Conservation (phyloP, 805 yeast species). For the Yarrowia keelungensis region DNA sequence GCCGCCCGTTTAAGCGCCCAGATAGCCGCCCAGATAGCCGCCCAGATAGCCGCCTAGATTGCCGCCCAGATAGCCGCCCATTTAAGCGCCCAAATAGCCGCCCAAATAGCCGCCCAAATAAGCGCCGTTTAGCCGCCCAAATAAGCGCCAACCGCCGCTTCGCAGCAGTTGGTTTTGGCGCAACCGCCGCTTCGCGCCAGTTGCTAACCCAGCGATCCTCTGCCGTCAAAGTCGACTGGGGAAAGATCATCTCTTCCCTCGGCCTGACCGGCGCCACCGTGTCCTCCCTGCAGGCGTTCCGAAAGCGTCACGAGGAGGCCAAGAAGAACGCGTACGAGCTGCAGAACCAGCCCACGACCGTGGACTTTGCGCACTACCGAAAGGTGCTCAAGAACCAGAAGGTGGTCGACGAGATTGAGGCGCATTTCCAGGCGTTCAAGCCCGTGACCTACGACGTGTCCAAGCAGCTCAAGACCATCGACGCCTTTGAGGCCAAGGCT, state of each 20-base stretch:
- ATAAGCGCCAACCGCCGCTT: neutral
- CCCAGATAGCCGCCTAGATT: too few species aligned
- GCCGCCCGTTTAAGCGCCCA: too few species aligned
- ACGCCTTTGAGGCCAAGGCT: constrained; percentile 93
- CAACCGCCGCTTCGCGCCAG: too few species aligned
- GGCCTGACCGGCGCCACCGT: constrained; percentile 95
- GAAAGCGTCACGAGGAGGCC: constrained; percentile 98
- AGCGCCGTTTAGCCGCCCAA: too few species aligned
- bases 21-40: too few species aligned
- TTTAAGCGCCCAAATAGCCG: too few species aligned
- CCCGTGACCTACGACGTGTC: constrained; percentile 86
- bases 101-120: too few species aligned
- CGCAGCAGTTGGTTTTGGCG: neutral
- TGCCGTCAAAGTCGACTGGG: constrained; percentile 93
- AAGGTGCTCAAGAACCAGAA: constrained; percentile 78
- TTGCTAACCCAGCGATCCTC: constrained; percentile 46
- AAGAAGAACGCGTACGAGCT: constrained; percentile 78
- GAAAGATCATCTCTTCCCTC: constrained; percentile 82
- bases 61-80: too few species aligned
- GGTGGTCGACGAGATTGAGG: constrained; percentile 71
- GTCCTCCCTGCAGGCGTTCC: constrained; percentile 84
- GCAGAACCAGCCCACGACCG: constrained; percentile 72
- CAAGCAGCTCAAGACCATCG: constrained; percentile 89
- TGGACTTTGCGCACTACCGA: constrained; percentile 85
- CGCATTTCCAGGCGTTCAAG: constrained; percentile 64